Percentiles rank a stretch among this genome's conserved stretches.
These are phyloP conservation scores for Gossypium herbaceum DNA, from an alignment of 345 rosid genomes.

Conservation along the genomic window DNA sequence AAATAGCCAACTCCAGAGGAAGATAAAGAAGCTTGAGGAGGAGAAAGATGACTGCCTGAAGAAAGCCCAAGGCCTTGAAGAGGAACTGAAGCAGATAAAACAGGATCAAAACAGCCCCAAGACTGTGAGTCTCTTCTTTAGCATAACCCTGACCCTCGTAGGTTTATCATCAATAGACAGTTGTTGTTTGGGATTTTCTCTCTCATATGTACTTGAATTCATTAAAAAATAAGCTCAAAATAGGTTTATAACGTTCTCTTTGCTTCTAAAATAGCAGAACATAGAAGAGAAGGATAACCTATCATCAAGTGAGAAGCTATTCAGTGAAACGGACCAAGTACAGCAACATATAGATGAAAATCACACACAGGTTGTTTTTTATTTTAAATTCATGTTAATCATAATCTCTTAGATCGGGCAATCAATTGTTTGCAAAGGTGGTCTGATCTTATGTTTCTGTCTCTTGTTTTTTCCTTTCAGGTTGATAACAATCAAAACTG, in stretches of 20 bases:
- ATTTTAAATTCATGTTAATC: neutral
- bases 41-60: constrained; percentile 42
- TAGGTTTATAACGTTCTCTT: neutral
- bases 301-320: constrained; percentile 11
- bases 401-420: constrained; percentile 1
- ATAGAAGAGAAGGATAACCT: constrained; percentile 15
- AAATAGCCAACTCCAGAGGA: constrained; percentile 49
- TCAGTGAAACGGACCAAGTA: constrained; percentile 5
- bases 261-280: constrained; percentile 19
- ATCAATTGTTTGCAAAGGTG: neutral
- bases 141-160: constrained; percentile 13
- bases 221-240: neutral
- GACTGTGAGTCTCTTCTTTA: constrained; percentile 12
- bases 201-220: constrained; percentile 4
- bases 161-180: constrained; percentile 21
- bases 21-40: constrained; percentile 43
- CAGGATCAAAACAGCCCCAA: constrained; percentile 13
- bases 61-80: constrained; percentile 33
- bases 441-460: neutral
- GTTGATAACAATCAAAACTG: constrained; percentile 16
- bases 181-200: constrained; percentile 16
- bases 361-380: constrained; percentile 9
- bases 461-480: constrained; percentile 21
- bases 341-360: constrained; percentile 1
- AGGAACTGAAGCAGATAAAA: constrained; percentile 26